A percentile compares a stretch with the other conserved stretches of the same genome.
Conservation (phyloP, 2,329 filamentous ascomycete genomes). For the Colletotrichum chlorophyti region DNA sequence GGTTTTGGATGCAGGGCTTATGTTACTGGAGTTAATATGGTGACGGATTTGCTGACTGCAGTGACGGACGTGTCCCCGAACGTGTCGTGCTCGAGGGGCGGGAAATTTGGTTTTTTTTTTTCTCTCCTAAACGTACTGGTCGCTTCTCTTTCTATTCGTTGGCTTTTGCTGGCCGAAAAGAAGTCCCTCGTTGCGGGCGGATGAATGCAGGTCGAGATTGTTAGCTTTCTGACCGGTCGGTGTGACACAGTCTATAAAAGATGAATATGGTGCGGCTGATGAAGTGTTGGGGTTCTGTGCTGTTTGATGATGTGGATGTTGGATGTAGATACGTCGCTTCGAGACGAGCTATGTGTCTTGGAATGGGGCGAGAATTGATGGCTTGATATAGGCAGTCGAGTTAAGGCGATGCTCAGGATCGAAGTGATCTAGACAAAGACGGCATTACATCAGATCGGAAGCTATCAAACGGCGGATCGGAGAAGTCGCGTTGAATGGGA, state of each 20-base stretch:
- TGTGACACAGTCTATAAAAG: too few species aligned
- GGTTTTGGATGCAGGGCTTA: constrained; percentile 18
- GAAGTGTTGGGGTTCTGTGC: not conserved
- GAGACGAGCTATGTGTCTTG: too few species aligned
- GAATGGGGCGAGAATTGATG: too few species aligned
- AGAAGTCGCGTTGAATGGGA: constrained; percentile 1
- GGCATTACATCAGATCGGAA: constrained; percentile 9
- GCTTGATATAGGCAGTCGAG: not conserved
- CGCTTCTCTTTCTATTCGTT: constrained; percentile 7
- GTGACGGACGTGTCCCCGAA: constrained; percentile 15
- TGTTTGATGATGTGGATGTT: not conserved
- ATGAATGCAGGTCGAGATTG: not conserved
- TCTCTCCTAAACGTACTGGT: too few species aligned
- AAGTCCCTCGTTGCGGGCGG: constrained; percentile 1
- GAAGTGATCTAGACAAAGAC: not conserved
- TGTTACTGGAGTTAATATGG: constrained; percentile 6
- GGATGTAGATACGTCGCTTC: not conserved
- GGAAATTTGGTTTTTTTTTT: not conserved
- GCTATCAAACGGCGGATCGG: constrained; percentile 19
- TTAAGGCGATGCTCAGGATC: not conserved
- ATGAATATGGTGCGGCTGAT: constrained; percentile 5
- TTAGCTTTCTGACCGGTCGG: not conserved
- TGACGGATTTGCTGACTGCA: constrained; percentile 29
- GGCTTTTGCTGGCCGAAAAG: not conserved
- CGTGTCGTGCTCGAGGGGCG: not conserved